A percentile compares a stretch with the other conserved stretches of the same genome.
These are phyloP conservation scores for Dunaliella primolecta DNA, from an alignment of 139 green algal genomes.

Conservation along the genomic window DNA sequence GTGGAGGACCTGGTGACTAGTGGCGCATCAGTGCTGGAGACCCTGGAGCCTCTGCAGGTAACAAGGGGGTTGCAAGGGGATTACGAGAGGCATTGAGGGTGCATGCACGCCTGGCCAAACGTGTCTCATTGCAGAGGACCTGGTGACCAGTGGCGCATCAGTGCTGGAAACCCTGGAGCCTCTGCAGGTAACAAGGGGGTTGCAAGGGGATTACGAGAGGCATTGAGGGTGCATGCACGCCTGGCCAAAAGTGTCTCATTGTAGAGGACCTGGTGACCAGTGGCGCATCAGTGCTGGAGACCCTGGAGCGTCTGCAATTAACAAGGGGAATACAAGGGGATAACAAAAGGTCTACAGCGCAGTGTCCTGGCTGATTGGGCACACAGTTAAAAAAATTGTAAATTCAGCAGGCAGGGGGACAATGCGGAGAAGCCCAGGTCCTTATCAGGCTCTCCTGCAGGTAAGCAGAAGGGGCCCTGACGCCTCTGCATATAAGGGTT, in stretches of 20 bases:
- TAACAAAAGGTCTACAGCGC: background rate
- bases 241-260: conserved; percentile 89
- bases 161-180: conserved; percentile 96
- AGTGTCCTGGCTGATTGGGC: too few relatives aligned
- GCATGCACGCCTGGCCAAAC: too few relatives aligned
- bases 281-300: conserved; percentile 95
- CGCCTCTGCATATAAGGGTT: too few relatives aligned
- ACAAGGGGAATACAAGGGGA: background rate
- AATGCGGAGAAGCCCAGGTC: too few relatives aligned
- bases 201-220: conserved; percentile 90
- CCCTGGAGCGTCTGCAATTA: conserved; percentile 62
- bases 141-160: conserved; percentile 92
- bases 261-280: conserved; percentile 97
- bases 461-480: too few relatives aligned
- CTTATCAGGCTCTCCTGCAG: too few relatives aligned
- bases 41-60: conserved; percentile 83
- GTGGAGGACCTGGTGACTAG: conserved; percentile 98
- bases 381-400: background rate
- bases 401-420: background rate
- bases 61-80: background rate
- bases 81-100: too few relatives aligned
- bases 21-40: conserved; percentile 95
- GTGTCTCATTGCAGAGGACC: conserved; percentile 96
- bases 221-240: conserved; percentile 92
- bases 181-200: conserved; percentile 53